Evolutionary conservation across 352 stramenopile genomes (phyloP), one percentile per base, ranked within the genome.

Genomic region (Elongisporangium prolatum): DNA sequence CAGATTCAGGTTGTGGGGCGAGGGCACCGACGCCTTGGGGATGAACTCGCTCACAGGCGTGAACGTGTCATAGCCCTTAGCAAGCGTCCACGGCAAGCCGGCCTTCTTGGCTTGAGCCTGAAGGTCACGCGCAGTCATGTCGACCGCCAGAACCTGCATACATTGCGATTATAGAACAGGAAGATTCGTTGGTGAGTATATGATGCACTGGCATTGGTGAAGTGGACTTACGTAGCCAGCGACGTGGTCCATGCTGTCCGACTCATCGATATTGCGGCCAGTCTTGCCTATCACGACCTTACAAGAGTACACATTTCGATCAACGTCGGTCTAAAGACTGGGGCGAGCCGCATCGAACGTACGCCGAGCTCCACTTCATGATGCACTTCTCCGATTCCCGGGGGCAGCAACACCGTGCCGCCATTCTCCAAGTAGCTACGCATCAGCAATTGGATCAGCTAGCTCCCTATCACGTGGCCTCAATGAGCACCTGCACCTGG

Each of bases 331-430:
- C 1, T 17, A 16, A 3, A 18, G 4, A 51, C n/a, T 20, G 24
- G n/a, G 34, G 21, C 16, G 16, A 57, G 38, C 18, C 44, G 49
- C 17, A n/a, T 40, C 20, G n/a, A 11, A 72, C 74, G 22, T 63
- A 89, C 78, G 21, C 81, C 85, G 17, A 95, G 75, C 50, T 95
- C 85, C 34, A 95, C 83, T 74, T 95, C 85, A 67, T 95, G 81
- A 48, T 95, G 85, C 50, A 95, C 81, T 22, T 82, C 74, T 7
- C 82, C 83, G 25, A 91, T 88, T 17, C 74, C 80, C 14, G 81
- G 74, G 34, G 83, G 82, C 4, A 91, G 65, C 56, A 88, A 54
- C 50, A 94, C 81, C 16, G 58, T 78, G 21, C 72, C 71, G 50
- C 77, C 79, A 56, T 88, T 78, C 18, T 61, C 52, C 25, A 91